Base-by-base conservation (phyloP, 495 filamentous ascomycete genomes). In the Aspergillus bertholletiae region DNA sequence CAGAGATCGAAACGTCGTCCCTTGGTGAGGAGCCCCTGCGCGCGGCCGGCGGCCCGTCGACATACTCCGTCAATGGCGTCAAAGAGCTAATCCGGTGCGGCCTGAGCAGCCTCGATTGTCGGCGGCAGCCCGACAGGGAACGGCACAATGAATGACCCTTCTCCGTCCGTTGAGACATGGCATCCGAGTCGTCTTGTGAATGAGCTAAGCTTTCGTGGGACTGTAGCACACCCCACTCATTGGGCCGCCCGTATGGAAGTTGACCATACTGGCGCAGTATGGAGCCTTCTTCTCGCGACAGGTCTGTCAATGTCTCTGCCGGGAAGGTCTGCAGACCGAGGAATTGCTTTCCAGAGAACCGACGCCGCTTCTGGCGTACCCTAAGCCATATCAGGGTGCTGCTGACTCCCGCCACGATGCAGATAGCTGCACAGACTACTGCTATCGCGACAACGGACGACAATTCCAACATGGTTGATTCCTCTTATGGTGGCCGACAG, bases 391-490 rank as follows among this genome's bases (percentile, higher is more conserved):
- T 56, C 11, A 78, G 58, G 11, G 75, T 68, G 5, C 65, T 58
- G 5, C 72, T 54, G 22, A 72, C 65, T 15, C 64, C 58, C 9
- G 60, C 48, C 12, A 73, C 63, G 26, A 78, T 61, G 51, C 78
- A 65, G 12, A 75, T 45, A 49, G 70, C 69, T 20, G 71, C 71
- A 49, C 66, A 68, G 30, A 65, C 70, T 35, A 73, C 71, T 45
- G 75, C 71, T 51, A 79, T 70, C 41, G 74, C 77, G 41, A 77
- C 67, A 34, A 76, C 61, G 18, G 65, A 61, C 28, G 64, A 70
- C 45, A 74, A 54, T 32, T 59, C 57, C 52, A 70, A 56, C 73
- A 77, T 77, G 48, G 55, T 68, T 60, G 30, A 21, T 40, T 11
- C 23, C 13, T 37, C n/a, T 2, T 9, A 20, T 2, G 18, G 22